These are phyloP conservation scores for Diddensiella caesifluorescens DNA, from an alignment of 805 yeast genomes.

Conservation along the genomic window DNA sequence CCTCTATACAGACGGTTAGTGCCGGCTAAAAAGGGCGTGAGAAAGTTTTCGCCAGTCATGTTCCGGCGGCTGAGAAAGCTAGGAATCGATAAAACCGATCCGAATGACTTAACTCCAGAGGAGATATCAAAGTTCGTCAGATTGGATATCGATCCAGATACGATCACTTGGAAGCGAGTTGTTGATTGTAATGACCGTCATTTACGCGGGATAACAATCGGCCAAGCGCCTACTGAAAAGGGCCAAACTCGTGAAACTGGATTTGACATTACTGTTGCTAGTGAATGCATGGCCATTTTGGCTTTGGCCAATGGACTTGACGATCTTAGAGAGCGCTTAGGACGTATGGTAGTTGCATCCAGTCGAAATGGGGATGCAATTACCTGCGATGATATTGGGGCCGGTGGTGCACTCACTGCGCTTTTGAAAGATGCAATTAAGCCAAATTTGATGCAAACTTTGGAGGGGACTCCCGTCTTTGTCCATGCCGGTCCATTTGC, in stretches of 20 bases:
- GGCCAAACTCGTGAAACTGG: conserved; percentile 83
- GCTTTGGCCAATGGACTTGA: conserved; percentile 73
- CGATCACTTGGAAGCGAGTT: conserved; percentile 89
- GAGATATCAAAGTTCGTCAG: conserved; percentile 73
- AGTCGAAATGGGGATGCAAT: conserved; percentile 70
- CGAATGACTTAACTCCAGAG: conserved; percentile 71
- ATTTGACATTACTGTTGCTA: conserved; percentile 93
- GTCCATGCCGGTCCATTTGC: conserved; percentile 99
- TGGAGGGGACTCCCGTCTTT: conserved; percentile 95
- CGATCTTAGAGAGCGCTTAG: conserved; percentile 85
- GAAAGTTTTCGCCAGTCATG: conserved; percentile 78
- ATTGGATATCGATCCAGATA: conserved; percentile 81
- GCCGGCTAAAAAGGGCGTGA: conserved; percentile 74
- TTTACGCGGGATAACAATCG: conserved; percentile 82
- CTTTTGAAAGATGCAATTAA: conserved; percentile 92
- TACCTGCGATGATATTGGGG: conserved; percentile 91
- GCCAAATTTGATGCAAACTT: conserved; percentile 94
- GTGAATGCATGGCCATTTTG: conserved; percentile 92
- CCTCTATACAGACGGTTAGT: conserved; percentile 82
- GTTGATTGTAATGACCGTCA: conserved; percentile 92
- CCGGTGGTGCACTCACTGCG: conserved; percentile 95
- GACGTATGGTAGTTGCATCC: conserved; percentile 84
- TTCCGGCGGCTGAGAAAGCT: conserved; percentile 66
- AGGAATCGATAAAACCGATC: conserved; percentile 77
- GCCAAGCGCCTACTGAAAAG: conserved; percentile 90